Evolutionary conservation across 2,329 filamentous ascomycete species (phyloP), one percentile per base, ranked within the genome.

Genomic region (Hypomyces perniciosus): DNA sequence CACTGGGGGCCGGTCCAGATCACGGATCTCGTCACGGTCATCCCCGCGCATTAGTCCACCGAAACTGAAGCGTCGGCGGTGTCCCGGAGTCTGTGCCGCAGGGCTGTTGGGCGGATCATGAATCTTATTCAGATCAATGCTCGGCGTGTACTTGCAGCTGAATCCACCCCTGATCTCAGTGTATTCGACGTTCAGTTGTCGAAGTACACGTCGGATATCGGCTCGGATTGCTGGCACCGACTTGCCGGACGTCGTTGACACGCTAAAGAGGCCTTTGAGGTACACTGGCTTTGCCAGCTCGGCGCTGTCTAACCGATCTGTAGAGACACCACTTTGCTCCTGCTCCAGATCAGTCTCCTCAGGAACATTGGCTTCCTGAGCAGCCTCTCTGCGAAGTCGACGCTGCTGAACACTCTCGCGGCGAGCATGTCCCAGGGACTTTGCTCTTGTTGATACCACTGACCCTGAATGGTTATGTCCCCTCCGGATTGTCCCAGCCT

Each of bases 261-360:
- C 93, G 62, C 92, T 97, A 72, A 99, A 97, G 13, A 99, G 77
- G 4, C 93, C 93, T 69, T 97, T 99, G 51, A 99, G 80, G 67
- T 87, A 97, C 3, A 97, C 93, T 0, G 93, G 93, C 67, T 96
- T 96, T 48, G 92, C 85, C 54, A 92, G 81, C 58, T 95, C 90
- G 5, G 86, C 84, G 58, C 81, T 83, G 54, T 82, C 78, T 8
- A 85, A 67, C 27, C 79, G 72, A 38, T 85, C 82, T 2, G 77
- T 81, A 7, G 82, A 85, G 29, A 77, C 68, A 4, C 80, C 79
- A 52, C 80, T 84, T 33, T 75, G 74, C 52, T 83, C 79, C 28
- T 89, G 72, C 51, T 96, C 90, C 44, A 84, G 80, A 62, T 95
- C 90, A 0, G 90, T 95, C 70, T 96, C 93, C 66, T 97, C 92